Base-by-base conservation (phyloP, 2,329 filamentous ascomycete species). In the Fusarium setosum region DNA sequence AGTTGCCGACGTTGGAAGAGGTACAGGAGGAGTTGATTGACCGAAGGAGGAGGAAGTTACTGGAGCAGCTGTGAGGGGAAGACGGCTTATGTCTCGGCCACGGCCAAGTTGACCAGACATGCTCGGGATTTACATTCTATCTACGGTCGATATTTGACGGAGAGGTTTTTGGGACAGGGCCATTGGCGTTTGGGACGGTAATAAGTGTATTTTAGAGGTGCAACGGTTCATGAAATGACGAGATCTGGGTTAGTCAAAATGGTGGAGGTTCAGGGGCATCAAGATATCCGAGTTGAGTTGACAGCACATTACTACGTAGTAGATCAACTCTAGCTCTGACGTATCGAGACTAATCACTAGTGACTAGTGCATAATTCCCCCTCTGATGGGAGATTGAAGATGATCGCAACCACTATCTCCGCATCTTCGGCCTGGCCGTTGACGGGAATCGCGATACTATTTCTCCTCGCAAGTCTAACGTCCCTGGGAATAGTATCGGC, bases 21-120 rank as follows among this genome's bases (percentile, higher is more conserved):
- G 95, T 98, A n/a, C 93, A 97, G 79, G 88, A 94, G 74, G 96
- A 98, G 79, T 81, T 99, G 70, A 86, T 99, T 54, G 94, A 97
- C 68, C 86, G 95, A 79, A 87, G 94, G 79, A 89, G 93, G 76
- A 87, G 90, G 78, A 93, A 90, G 76, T 81, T 99, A 63, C 80
- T 99, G 69, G 93, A 97, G 72, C 95, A 96, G 80, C 84, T 96
- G 61, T 83, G 74, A 73, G 44, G 40, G 15, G 37, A 41, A 18
- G 21, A 29, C 9, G 26, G 26, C 26, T 29, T 29, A 15, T 52
- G 4, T 18, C 38, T 41, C n/a, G 37, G 20, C 15, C 13, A 41
- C 13, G n/a, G 42, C 20, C 26, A 29, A 29, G 26, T 12, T 29
- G 26, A 37, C n/a, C n/a, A n/a, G 42, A 26, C 24, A 8, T n/a